These are phyloP conservation scores for Mycosphaerelloides madeirae DNA, from an alignment of 2,329 filamentous ascomycete genomes.

Conservation along the genomic window DNA sequence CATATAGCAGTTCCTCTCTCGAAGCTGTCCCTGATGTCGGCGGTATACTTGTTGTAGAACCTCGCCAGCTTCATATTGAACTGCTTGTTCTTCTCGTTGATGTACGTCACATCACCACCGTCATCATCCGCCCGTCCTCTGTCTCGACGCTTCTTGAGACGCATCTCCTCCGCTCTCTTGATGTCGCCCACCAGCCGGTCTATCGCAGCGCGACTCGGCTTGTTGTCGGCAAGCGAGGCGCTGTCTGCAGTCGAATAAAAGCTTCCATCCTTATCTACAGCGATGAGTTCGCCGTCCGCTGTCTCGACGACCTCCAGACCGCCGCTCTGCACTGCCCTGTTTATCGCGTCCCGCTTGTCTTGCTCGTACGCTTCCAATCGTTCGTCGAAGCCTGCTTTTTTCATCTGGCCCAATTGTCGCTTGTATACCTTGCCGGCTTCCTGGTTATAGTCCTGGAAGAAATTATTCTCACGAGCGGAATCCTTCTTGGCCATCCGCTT, in stretches of 20 bases:
- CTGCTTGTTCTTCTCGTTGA: constrained; percentile 99
- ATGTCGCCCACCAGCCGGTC: constrained; percentile 84
- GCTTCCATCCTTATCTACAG: constrained; percentile 82
- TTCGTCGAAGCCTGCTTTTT: constrained; percentile 39
- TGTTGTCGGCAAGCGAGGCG: constrained; percentile 77
- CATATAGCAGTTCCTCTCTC: constrained; percentile 95
- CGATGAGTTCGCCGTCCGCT: constrained; percentile 89
- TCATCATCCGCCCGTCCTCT: constrained; percentile 63
- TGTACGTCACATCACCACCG: constrained; percentile 91
- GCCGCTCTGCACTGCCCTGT: constrained; percentile 77
- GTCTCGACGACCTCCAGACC: constrained; percentile 92
- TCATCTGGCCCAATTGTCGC: constrained; percentile 73
- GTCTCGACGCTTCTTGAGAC: constrained; percentile 80
- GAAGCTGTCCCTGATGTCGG: constrained; percentile 94
- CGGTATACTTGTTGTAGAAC: constrained; percentile 98
- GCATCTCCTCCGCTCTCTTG: constrained; percentile 78
- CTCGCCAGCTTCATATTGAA: constrained; percentile 95
- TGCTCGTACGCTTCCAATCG: constrained; percentile 73
- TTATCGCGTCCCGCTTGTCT: constrained; percentile 78
- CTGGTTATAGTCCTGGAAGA: constrained; percentile 82
- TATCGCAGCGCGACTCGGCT: constrained; percentile 78
- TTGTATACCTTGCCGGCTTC: constrained; percentile 94
- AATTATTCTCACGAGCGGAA: constrained; percentile 73
- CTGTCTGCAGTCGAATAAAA: constrained; percentile 83
- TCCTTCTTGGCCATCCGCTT: constrained; percentile 81